Evolutionary conservation across 768 basidiomycete species (phyloP), one percentile per base, ranked within the genome.

Genomic region (Suillus hirtellus): DNA sequence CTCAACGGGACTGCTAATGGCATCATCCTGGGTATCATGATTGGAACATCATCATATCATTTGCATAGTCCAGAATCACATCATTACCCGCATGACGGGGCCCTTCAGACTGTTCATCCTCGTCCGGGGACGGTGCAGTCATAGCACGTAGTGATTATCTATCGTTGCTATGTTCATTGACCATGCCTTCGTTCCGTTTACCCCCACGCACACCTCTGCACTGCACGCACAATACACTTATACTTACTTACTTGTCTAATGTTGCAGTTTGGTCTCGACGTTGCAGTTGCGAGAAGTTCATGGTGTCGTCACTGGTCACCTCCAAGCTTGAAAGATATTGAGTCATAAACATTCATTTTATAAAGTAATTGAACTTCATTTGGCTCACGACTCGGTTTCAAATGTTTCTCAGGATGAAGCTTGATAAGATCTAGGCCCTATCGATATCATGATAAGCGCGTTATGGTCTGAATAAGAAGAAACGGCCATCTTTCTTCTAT

Each of bases 211-310:
- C 40, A 58, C 40, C 40, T 58, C 56, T 42, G 24, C 56, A 58
- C 38, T 58, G 55, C 55, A 58, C 56, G 42, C 56, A 53, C 52
- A 58, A 58, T 58, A 58, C 56, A 58, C 17, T 58, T 58, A 58
- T 58, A 58, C 38, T 27, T 58, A 58, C 56, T 56, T 56, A 56
- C 55, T 56, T 38, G 55, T 40, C 55, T 58, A 58, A 58, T 58
- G 56, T 58, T 42, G 40, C 55, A 40, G 21, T 38, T 58, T 58
- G 40, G 24, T 24, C 40, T 42, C 10, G 56, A 42, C 27, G 17
- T 24, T 58, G 31, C 17, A 42, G 15, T 19, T 40, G 15, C 55
- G 24, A 17, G 38, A 40, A 40, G 21, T 9, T 56, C 15, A 40
- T 58, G 52, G 34, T 35, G 19, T 53, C 10, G 19, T 53, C 19